A percentile compares a stretch with the other conserved stretches of the same genome.
These are phyloP conservation scores for Aspergillus cristatus DNA, from an alignment of 495 filamentous ascomycete genomes.

Conservation along the genomic window DNA sequence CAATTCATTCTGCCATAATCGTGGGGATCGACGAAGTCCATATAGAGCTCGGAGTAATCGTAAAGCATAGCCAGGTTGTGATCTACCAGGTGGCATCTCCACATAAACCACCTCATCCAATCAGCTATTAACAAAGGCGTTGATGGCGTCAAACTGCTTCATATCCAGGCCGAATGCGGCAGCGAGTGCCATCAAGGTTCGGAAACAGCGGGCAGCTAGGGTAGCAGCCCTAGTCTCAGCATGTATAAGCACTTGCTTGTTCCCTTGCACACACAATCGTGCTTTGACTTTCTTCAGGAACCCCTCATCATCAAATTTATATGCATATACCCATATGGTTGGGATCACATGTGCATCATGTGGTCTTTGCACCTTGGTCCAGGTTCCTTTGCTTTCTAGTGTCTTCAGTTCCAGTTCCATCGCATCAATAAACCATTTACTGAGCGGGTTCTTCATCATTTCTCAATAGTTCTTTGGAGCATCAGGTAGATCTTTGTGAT, in stretches of 20 bases:
- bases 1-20: constrained; percentile 15
- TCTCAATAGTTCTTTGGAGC: too few relatives aligned
- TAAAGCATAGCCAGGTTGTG: not conserved
- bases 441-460: too few relatives aligned
- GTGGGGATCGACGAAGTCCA: constrained; percentile 13
- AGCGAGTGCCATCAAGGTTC: constrained; percentile 12
- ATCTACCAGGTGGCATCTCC: constrained; percentile 6
- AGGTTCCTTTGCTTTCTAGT: too few relatives aligned
- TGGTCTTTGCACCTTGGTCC: too few relatives aligned
- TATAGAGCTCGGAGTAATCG: constrained; percentile 12
- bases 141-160: constrained; percentile 17
- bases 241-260: constrained; percentile 9
- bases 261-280: constrained; percentile 17
- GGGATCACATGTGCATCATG: too few relatives aligned
- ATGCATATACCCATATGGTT: constrained; percentile 8
- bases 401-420: too few relatives aligned
- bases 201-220: constrained; percentile 14
- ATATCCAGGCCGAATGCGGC: constrained; percentile 19
- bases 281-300: constrained; percentile 20
- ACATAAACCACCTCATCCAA: constrained; percentile 11
- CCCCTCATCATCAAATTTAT: constrained; percentile 15
- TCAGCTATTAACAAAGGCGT: constrained; percentile 17
- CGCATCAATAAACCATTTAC: too few relatives aligned
- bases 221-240: constrained; percentile 11
- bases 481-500: too few relatives aligned